Conservation (phyloP, 176 grass and related monocot species). For the barley (Hordeum vulgare) region MorexV3_pseudomolecules_assembly NC_058520.1:6421094-6421593, state of each 20-base stretch:
- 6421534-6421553: background rate
- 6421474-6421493: background rate
- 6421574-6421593: background rate
- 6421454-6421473: background rate
- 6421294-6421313: background rate
- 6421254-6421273: background rate
- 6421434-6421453: slow-evolving; percentile 47
- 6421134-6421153: background rate
- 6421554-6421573: background rate
- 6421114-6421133: background rate
- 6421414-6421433: slow-evolving; percentile 42
- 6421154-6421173: background rate
- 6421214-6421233: background rate
- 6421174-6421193: background rate
- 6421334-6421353: slow-evolving; percentile 70
- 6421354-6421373: slow-evolving; percentile 50
- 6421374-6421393: slow-evolving; percentile 55
- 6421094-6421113: background rate
- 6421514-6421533: background rate
- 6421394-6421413: slow-evolving; percentile 47
- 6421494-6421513: background rate
- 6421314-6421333: slow-evolving; percentile 29
- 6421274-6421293: background rate
- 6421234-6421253: background rate
- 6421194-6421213: background rate